Percentiles rank a stretch among this genome's conserved stretches.
Evolutionary conservation across 495 filamentous ascomycete species (phyloP).

Genomic region (Lentithecium fluviatile): DNA sequence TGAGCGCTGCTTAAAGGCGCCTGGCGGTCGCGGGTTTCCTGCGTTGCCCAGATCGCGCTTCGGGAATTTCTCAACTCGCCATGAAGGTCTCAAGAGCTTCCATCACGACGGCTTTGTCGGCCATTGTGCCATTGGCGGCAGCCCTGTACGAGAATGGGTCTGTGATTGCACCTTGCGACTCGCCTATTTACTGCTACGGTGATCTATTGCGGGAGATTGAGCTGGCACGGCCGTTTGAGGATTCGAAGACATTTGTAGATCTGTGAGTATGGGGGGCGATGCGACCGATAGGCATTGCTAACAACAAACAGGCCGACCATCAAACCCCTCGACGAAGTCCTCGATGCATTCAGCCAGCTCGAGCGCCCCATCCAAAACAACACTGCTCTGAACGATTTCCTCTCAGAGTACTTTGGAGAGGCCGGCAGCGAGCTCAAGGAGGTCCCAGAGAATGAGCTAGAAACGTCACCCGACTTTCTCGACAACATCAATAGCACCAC

Average conservation of each 20-base stretch:
- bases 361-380: constrained; percentile 34
- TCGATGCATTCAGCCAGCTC: constrained; percentile 35
- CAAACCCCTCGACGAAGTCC: constrained; percentile 33
- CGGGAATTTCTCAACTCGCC: neutral
- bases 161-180: constrained; percentile 38
- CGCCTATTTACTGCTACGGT: constrained; percentile 38
- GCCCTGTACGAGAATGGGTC: constrained; percentile 34
- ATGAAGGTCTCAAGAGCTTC: neutral
- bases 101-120: constrained; percentile 3
- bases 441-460: constrained; percentile 20
- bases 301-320: constrained; percentile 30
- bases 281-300: neutral
- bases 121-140: constrained; percentile 3
- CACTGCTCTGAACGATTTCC: constrained; percentile 33
- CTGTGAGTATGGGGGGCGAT: constrained; percentile 16
- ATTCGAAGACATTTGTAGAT: constrained; percentile 40
- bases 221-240: constrained; percentile 34
- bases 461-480: constrained; percentile 34
- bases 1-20: neutral
- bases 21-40: neutral
- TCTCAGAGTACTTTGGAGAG: constrained; percentile 35
- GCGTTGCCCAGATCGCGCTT: neutral
- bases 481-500: constrained; percentile 32
- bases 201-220: constrained; percentile 36
- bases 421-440: constrained; percentile 34